Percentiles rank a stretch among this genome's conserved stretches.
These are phyloP conservation scores for Diaporthe citri DNA, from an alignment of 2,329 filamentous ascomycete species.

Conservation along the genomic window DNA sequence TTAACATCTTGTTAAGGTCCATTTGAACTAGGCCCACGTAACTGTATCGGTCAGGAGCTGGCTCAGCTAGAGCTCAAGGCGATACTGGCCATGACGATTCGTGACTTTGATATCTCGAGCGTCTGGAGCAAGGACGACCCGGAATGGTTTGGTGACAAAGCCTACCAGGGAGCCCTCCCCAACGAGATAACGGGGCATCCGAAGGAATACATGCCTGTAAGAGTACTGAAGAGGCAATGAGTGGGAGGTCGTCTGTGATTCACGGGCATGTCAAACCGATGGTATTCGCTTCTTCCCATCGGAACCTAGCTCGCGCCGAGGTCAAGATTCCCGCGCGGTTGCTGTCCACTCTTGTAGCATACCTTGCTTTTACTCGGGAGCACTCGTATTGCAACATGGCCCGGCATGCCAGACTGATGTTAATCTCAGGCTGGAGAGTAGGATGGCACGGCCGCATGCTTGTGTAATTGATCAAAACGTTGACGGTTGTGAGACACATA, in stretches of 20 bases:
- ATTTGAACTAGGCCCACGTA: constrained; percentile 54
- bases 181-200: constrained; percentile 30
- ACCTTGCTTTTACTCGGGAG: not conserved
- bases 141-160: constrained; percentile 32
- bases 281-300: not conserved
- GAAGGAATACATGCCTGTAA: constrained; percentile 33
- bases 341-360: not conserved
- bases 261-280: too few relatives aligned
- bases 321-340: not conserved
- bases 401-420: not conserved
- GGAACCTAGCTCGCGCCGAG: not conserved
- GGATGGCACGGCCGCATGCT: not conserved
- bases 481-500: not conserved
- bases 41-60: constrained; percentile 53
- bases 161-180: constrained; percentile 14
- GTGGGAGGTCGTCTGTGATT: not conserved
- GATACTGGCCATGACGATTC: constrained; percentile 40
- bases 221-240: constrained; percentile 17
- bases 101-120: constrained; percentile 37
- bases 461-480: not conserved
- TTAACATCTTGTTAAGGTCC: constrained; percentile 40
- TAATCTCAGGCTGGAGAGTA: not conserved
- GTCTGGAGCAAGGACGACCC: constrained; percentile 34
- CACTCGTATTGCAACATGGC: not conserved
- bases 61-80: constrained; percentile 52